These are phyloP conservation scores for Mrakia blollopis DNA, from an alignment of 768 basidiomycete genomes.

Conservation along the genomic window DNA sequence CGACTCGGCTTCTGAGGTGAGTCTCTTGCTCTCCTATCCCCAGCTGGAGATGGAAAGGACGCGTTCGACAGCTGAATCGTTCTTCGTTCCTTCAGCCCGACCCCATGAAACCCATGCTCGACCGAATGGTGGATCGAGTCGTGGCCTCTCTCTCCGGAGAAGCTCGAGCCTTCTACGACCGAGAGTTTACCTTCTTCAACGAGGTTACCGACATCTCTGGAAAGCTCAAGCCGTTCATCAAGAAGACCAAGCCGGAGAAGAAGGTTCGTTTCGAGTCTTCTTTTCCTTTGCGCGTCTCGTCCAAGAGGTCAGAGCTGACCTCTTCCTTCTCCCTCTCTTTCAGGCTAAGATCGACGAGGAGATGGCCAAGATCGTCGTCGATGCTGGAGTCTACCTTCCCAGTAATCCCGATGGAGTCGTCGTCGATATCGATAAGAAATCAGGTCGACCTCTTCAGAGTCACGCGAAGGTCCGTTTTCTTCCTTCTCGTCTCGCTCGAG, in stretches of 20 bases:
- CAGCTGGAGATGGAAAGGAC: not conserved
- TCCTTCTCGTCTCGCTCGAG: not conserved
- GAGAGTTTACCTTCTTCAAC: constrained; percentile 92
- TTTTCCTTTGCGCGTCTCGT: not conserved
- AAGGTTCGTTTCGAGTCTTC: constrained; percentile 55
- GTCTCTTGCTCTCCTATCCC: constrained; percentile 37
- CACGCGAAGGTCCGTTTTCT: constrained; percentile 74
- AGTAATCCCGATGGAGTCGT: constrained; percentile 96
- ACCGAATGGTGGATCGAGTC: constrained; percentile 72
- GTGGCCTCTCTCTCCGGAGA: constrained; percentile 82
- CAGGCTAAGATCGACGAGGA: constrained; percentile 99
- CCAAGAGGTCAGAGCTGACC: not conserved
- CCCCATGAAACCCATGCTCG: constrained; percentile 92
- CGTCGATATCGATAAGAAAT: constrained; percentile 94
- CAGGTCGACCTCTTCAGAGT: constrained; percentile 90
- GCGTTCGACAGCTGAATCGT: not conserved
- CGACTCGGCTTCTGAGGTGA: constrained; percentile 74
- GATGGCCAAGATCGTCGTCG: constrained; percentile 90
- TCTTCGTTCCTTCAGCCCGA: constrained; percentile 61
- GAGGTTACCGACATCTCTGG: constrained; percentile 97
- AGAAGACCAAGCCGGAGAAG: constrained; percentile 90
- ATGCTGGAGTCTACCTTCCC: constrained; percentile 93
- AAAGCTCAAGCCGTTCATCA: constrained; percentile 93
- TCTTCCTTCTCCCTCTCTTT: not conserved
- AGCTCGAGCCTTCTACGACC: constrained; percentile 81